Conservation (phyloP, 148 eudicot species). For the Vaccinium corymbosum region DNA sequence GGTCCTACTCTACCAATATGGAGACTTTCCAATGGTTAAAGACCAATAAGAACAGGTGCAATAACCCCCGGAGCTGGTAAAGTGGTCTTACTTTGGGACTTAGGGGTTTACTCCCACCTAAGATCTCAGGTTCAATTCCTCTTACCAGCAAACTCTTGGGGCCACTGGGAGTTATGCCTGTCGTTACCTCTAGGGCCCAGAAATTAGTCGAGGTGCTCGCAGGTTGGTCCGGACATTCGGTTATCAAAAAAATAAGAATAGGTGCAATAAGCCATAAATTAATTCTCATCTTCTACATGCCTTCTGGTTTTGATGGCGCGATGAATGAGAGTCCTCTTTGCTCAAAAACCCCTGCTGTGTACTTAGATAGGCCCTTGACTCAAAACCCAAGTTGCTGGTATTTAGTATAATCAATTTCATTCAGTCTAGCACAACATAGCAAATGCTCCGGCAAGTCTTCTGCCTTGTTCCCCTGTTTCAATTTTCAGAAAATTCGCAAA, state of each 20-base stretch:
- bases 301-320: constrained; percentile 4
- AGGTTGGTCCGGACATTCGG: no score
- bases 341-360: not conserved
- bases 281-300: not conserved
- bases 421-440: constrained; percentile 71
- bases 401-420: constrained; percentile 64
- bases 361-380: constrained; percentile 7
- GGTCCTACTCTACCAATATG: not conserved
- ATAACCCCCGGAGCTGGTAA: no score
- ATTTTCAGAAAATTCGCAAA: not conserved
- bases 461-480: constrained; percentile 73
- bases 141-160: no score
- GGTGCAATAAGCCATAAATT: not conserved
- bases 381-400: constrained; percentile 70
- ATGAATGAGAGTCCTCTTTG: not conserved
- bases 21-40: not conserved
- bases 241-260: no score
- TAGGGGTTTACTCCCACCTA: no score
- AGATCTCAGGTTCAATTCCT: no score
- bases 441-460: constrained; percentile 88
- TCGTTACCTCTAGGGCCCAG: no score
- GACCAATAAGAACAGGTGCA: not conserved
- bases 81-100: no score
- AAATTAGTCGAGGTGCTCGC: no score
- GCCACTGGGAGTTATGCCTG: no score